Percentiles rank a stretch among this genome's conserved stretches.
phyloP scores from a whole-genome alignment of 2,329 filamentous ascomycete genomes.

The Trichoderma sp. region DNA sequence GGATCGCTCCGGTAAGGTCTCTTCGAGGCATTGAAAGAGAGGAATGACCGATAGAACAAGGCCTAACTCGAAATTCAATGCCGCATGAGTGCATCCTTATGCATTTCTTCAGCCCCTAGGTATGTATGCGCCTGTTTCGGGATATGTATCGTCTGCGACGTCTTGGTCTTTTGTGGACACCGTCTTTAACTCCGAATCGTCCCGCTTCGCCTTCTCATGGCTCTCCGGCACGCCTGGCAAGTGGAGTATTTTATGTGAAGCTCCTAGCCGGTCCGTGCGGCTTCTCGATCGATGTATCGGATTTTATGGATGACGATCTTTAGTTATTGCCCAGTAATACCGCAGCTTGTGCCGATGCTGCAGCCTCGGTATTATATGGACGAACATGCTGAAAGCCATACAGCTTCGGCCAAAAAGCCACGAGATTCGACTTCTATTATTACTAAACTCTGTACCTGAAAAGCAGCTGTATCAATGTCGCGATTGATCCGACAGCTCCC shows the following conservation, averaged over 20 bases:
- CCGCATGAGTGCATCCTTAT: not conserved
- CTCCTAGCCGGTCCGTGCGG: constrained; percentile 8
- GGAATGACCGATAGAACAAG: not conserved
- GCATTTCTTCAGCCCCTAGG: not conserved
- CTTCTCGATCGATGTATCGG: constrained; percentile 8
- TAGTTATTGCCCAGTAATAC: not conserved
- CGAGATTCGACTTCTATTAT: not conserved
- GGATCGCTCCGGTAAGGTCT: too few relatives aligned
- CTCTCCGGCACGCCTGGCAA: not conserved
- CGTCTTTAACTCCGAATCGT: not conserved
- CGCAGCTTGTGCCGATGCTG: not conserved
- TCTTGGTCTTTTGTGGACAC: not conserved
- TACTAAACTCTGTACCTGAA: not conserved
- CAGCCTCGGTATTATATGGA: not conserved
- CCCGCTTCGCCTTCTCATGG: not conserved
- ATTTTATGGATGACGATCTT: not conserved
- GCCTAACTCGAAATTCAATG: not conserved
- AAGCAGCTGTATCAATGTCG: not conserved
- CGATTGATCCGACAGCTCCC: not conserved
- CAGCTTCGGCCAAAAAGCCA: not conserved
- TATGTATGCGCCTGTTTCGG: not conserved
- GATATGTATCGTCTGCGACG: not conserved
- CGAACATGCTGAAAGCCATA: not conserved
- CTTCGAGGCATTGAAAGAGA: not conserved
- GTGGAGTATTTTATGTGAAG: not conserved